A percentile compares a stretch with the other conserved stretches of the same genome.
phyloP scores from a whole-genome alignment of 1,139 yeast genomes.

The Chernovozyma sophiae-reginae region DNA sequence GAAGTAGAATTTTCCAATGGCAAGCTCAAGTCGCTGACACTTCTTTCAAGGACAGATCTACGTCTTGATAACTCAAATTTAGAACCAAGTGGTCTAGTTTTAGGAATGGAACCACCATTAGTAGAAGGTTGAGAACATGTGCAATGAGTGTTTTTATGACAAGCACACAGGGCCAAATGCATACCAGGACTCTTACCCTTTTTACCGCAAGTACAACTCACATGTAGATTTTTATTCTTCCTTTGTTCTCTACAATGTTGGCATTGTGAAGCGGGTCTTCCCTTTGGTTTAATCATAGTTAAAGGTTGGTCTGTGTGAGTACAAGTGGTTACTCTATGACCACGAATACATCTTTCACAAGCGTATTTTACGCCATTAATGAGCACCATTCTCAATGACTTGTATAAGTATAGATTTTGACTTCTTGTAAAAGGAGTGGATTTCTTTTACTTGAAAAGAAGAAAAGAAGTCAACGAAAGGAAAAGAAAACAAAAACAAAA shows the following conservation, averaged over 20 bases:
- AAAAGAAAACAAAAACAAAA: neutral
- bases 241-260: conserved; percentile 81
- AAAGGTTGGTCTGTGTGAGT: conserved; percentile 88
- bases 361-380: conserved; percentile 93
- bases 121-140: conserved; percentile 34
- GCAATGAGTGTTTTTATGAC: conserved; percentile 54
- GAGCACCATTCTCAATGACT: conserved; percentile 56
- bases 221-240: conserved; percentile 64
- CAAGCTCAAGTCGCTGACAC: conserved; percentile 5
- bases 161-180: conserved; percentile 51
- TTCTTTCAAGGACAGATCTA: conserved; percentile 4
- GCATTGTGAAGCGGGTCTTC: conserved; percentile 92
- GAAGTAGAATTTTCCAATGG: conserved; percentile 3
- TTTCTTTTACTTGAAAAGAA: conserved; percentile 1
- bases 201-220: conserved; percentile 70
- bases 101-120: conserved; percentile 1
- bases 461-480: neutral
- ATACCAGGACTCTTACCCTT: conserved; percentile 43
- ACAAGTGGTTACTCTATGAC: conserved; percentile 92
- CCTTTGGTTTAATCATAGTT: conserved; percentile 92
- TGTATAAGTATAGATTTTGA: neutral
- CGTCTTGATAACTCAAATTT: conserved; percentile 6
- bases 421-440: neutral
- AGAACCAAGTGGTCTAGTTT: neutral
- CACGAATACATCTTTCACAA: conserved; percentile 92